These are phyloP conservation scores for Paragyromitra xinjiangensis DNA, from an alignment of 495 filamentous ascomycete species.

Conservation along the genomic window DNA sequence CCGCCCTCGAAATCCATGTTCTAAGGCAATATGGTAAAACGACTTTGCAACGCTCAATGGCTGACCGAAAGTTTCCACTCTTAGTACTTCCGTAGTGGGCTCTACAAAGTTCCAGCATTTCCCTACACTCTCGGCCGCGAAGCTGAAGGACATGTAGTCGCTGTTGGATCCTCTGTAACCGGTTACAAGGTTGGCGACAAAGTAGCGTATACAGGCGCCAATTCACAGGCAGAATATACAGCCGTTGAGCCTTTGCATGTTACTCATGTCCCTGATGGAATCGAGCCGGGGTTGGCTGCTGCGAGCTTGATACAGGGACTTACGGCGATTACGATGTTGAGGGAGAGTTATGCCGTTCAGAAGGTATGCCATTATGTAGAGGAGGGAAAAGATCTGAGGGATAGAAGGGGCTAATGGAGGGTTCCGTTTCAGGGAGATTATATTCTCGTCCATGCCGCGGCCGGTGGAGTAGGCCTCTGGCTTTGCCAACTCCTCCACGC, in stretches of 20 bases:
- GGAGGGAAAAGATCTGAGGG: neutral
- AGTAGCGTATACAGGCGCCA: slow-evolving; percentile 69
- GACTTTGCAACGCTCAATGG: neutral
- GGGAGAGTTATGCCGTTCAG: slow-evolving; percentile 78
- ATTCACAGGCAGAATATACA: slow-evolving; percentile 82
- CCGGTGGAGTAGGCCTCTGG: slow-evolving; percentile 84
- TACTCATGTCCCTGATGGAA: slow-evolving; percentile 70
- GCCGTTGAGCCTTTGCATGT: slow-evolving; percentile 67
- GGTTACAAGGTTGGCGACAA: slow-evolving; percentile 70
- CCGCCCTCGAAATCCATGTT: neutral
- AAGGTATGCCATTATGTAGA: slow-evolving; percentile 53
- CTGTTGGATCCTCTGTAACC: slow-evolving; percentile 60
- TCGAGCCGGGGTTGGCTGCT: slow-evolving; percentile 71
- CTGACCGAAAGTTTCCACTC: neutral
- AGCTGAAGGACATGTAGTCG: slow-evolving; percentile 71
- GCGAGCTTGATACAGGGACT: slow-evolving; percentile 82
- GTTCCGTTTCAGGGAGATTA: slow-evolving; percentile 69
- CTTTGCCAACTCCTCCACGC: slow-evolving; percentile 77
- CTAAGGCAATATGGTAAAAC: neutral
- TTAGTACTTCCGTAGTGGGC: slow-evolving; percentile 84
- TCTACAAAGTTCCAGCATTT: slow-evolving; percentile 75
- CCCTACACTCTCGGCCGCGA: slow-evolving; percentile 88
- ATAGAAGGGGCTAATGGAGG: slow-evolving; percentile 27
- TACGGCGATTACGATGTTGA: slow-evolving; percentile 82
- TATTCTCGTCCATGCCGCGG: slow-evolving; percentile 89